Base-by-base conservation (phyloP, 2,329 filamentous ascomycete genomes). In the Aplosporella prunicola region DNA sequence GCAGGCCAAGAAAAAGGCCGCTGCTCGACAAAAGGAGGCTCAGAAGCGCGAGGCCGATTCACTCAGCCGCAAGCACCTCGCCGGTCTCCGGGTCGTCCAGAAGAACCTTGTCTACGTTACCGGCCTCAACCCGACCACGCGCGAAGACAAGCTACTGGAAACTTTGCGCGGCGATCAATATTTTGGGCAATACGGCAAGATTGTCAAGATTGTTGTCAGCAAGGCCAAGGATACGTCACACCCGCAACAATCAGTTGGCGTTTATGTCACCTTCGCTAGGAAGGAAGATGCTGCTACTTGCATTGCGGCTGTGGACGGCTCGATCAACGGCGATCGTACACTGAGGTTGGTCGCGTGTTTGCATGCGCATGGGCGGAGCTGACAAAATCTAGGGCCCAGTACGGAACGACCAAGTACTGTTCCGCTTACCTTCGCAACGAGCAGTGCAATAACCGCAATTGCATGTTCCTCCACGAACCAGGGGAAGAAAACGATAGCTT, bases 101-200 rank as follows among this genome's bases (percentile, higher is more conserved):
- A 96, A 96, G 68, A 98, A 98, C 56, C 76, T 98, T 30, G 91
- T 98, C 46, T 98, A 98, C 61, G 89, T 98, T 45, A 94, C 93
- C 23, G 91, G 91, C 34, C 71, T 98, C 17, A 93, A 84, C 45
- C 91, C 91, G 9, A 88, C 82, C 22, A 85, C 93, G 44, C 81
- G 85, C 45, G 91, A 98, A 62, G 88, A 96, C 56, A 85, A 89
- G 50, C 70, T 98, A 3, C 72, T 96, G 31, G 85, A 89, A 60
- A 95, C 88, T 0, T 68, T 98, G 31, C 80, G 93, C 40, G 88
- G 88, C 44, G 78, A 79, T 32, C 83, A 95, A 53, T 98, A 95
- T 57, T 98, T 98, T 52, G 91, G 91, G 5, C 91, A 98, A 60
- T 98, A 98, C 57, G 91, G 91, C 50, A 91, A 89, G 55, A 98